Evolutionary conservation across 768 basidiomycete species (phyloP), one percentile per base, ranked within the genome.

Genomic region (Psilocybe cubensis): DNA sequence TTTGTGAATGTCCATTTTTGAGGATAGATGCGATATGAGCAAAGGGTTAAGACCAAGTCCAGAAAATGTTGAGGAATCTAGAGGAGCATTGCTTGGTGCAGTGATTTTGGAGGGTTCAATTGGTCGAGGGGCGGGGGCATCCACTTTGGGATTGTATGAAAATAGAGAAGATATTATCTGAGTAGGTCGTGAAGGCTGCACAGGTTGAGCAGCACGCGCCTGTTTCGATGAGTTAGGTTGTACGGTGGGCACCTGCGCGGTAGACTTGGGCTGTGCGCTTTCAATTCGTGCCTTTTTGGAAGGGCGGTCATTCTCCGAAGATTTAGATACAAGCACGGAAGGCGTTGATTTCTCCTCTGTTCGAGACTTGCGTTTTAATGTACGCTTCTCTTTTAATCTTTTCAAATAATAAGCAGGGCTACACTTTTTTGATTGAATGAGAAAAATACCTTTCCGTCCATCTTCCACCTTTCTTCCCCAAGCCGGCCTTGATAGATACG

Each of bases 101-200:
- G 73, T 66, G 11, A 70, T 61, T 60, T 73, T 75, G 3, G 58
- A 52, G 9, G 25, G 27, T 59, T 49, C 14, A 68, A 35, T 7
- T 63, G 45, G 54, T 44, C 64, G 64, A 21, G 64, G 68, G 14
- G 59, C 35, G 35, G 81, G 81, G 0, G 63, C 60, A n/a, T 84
- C 80, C 21, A 90, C 69, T 68, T 83, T 84, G 1, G 92, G 92
- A 63, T 94, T 94, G 60, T 83, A 91, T 2, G 92, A 85, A 75
- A 96, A 96, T 7, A 96, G 79, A 8, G 94, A 95, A 0, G 95
- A 97, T 59, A 96, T 92, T 57, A 95, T 75, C 63, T 91, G 89
- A 2, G 80, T 77, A 57, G 75, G 67, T 41, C 73, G 62, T 33
- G 71, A 44, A 43, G 69, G 56, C 54, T 67, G 61, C 23, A 71